These are phyloP conservation scores for Sporopachydermia quercuum DNA, from an alignment of 805 yeast species.

Conservation along the genomic window DNA sequence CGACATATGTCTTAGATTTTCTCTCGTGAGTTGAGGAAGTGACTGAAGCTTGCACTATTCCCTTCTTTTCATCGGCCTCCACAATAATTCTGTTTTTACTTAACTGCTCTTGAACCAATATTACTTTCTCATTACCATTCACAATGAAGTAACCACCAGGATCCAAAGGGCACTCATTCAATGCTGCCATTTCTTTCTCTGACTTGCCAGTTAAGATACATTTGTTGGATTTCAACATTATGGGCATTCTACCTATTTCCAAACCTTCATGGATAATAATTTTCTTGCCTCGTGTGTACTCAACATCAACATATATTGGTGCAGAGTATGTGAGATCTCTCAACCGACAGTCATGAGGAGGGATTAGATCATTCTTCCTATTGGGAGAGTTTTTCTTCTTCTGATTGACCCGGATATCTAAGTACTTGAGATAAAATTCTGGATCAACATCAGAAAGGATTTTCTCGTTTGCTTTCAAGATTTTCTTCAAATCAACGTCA, in stretches of 20 bases:
- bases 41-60: constrained; percentile 91
- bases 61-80: constrained; percentile 91
- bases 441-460: constrained; percentile 94
- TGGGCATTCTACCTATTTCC: constrained; percentile 98
- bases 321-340: constrained; percentile 92
- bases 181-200: constrained; percentile 72
- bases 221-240: constrained; percentile 87
- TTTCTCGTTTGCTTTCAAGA: constrained; percentile 77
- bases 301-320: constrained; percentile 92
- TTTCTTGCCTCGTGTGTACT: constrained; percentile 88
- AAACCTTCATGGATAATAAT: constrained; percentile 80
- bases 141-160: constrained; percentile 98
- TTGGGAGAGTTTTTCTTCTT: constrained; percentile 17
- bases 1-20: constrained; percentile 91
- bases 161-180: constrained; percentile 91
- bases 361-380: constrained; percentile 45
- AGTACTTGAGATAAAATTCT: constrained; percentile 82
- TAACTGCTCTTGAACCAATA: constrained; percentile 90
- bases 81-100: constrained; percentile 95
- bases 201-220: constrained; percentile 72
- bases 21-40: constrained; percentile 97
- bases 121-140: constrained; percentile 96
- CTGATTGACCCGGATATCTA: constrained; percentile 71
- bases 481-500: constrained; percentile 83
- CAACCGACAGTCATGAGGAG: constrained; percentile 92